These are phyloP conservation scores for Exophiala lecanii-corni DNA, from an alignment of 2,329 filamentous ascomycete species.

Conservation along the genomic window DNA sequence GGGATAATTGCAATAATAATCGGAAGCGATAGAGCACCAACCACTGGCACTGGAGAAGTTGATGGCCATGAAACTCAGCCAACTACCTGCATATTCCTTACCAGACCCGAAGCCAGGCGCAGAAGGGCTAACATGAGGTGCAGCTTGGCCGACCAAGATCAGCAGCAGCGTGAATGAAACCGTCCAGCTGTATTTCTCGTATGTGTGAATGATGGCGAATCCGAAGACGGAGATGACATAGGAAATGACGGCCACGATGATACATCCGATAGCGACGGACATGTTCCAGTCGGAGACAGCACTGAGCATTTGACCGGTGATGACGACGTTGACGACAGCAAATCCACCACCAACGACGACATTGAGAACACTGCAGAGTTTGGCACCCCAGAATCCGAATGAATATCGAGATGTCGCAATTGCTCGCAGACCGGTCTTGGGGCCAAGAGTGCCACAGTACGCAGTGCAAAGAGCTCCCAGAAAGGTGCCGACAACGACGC, in stretches of 20 bases:
- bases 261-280: conserved; percentile 29
- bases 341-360: conserved; percentile 29
- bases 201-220: conserved; percentile 29
- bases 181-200: conserved; percentile 32
- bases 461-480: conserved; percentile 39
- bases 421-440: conserved; percentile 35
- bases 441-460: conserved; percentile 40
- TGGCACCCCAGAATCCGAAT: conserved; percentile 31
- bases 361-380: conserved; percentile 30
- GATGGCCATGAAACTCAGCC: conserved; percentile 25
- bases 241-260: conserved; percentile 31
- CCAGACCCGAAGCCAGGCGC: conserved; percentile 32
- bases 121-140: conserved; percentile 39
- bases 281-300: conserved; percentile 34
- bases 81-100: conserved; percentile 31
- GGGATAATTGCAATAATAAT: conserved; percentile 28
- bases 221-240: conserved; percentile 30
- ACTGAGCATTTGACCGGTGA: conserved; percentile 32
- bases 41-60: conserved; percentile 23
- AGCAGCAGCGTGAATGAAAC: conserved; percentile 35
- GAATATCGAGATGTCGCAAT: conserved; percentile 30
- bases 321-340: conserved; percentile 33
- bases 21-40: conserved; percentile 26
- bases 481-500: conserved; percentile 38
- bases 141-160: conserved; percentile 46